Evolutionary conservation across 208 protist species (phyloP), one percentile per base, ranked within the genome.

Genomic region (Lotmaria passim): DNA sequence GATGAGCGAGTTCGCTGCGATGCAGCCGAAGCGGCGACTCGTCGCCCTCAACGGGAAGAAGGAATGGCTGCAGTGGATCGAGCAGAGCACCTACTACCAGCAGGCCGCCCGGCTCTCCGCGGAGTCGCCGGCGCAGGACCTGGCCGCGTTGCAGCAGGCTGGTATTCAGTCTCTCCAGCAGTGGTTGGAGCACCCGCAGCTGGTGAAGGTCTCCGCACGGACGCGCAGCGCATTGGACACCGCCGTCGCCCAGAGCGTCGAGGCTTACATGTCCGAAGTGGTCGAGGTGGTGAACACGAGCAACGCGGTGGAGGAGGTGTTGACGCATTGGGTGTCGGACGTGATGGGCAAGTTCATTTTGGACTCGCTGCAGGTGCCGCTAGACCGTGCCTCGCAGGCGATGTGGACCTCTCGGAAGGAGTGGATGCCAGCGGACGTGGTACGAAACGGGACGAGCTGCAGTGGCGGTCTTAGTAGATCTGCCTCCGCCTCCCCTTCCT

Each of bases 21-120:
- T 93, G 90, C 90, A 93, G 69, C 87, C 90, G 19, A 73, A 75
- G 60, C 77, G 90, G 41, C 90, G 91, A 65, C 79, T 95, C 51
- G 60, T 79, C 7, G 90, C 90, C 5, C 59, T 95, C 8, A 62
- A 65, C 33, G 78, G 78, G 12, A 81, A 83, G 48, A 89, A 86
- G 62, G 50, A 72, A 21, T 95, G 90, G 87, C 81, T 81, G 52
- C 85, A 95, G 65, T 95, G 84, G 81, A 62, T 95, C 3, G 36
- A 89, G 46, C 78, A 81, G 50, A 93, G 87, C 60, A 55, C 82
- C 7, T 77, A 90, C 63, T 95, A 95, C 64, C 78, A 87, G 63
- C 86, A 95, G 63, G 87, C 82, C 21, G 70, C 80, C 21, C 90
- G 90, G 3, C 76, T 91, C 19, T 53, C 82, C 14, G 58, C 79